Conservation (phyloP, 2,329 filamentous ascomycete species). For the Venturia carpophila region DNA sequence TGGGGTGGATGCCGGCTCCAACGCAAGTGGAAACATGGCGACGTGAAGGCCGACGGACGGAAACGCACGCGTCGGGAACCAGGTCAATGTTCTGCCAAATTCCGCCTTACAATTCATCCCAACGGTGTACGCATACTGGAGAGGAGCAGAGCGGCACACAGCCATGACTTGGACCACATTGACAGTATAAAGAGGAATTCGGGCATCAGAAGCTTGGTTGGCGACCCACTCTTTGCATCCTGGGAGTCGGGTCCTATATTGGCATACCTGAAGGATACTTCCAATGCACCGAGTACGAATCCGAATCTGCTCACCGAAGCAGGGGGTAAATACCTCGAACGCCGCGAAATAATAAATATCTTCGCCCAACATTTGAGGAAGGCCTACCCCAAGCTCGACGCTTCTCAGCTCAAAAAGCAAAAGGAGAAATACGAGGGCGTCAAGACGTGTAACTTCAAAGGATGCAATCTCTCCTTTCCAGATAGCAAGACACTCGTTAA, state of each 20-base stretch:
- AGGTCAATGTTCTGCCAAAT: slow-evolving; percentile 24
- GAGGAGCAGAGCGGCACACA: slow-evolving; percentile 21
- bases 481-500: slow-evolving; percentile 22
- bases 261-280: slow-evolving; percentile 22
- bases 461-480: slow-evolving; percentile 22
- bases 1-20: slow-evolving; percentile 23
- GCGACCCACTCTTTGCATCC: slow-evolving; percentile 22
- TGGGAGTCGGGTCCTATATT: slow-evolving; percentile 24
- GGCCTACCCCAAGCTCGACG: slow-evolving; percentile 21
- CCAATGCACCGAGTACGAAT: slow-evolving; percentile 14
- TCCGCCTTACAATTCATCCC: slow-evolving; percentile 22
- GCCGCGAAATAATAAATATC: slow-evolving; percentile 23
- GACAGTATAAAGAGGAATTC: slow-evolving; percentile 23
- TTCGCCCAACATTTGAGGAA: slow-evolving; percentile 22
- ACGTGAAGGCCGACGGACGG: slow-evolving; percentile 2
- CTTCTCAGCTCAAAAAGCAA: slow-evolving; percentile 21
- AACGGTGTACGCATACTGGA: slow-evolving; percentile 22
- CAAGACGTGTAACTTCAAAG: slow-evolving; percentile 23
- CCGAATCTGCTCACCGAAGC: slow-evolving; percentile 22
- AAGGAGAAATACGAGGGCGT: slow-evolving; percentile 24
- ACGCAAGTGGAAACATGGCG: slow-evolving; percentile 21
- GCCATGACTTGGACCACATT: slow-evolving; percentile 23
- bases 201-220: slow-evolving; percentile 21
- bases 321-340: slow-evolving; percentile 22
- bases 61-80: slow-evolving; percentile 17